These are phyloP conservation scores for Phoenix dactylifera DNA, from an alignment of 176 grass and related monocot genomes.

Conservation along the genomic window DNA sequence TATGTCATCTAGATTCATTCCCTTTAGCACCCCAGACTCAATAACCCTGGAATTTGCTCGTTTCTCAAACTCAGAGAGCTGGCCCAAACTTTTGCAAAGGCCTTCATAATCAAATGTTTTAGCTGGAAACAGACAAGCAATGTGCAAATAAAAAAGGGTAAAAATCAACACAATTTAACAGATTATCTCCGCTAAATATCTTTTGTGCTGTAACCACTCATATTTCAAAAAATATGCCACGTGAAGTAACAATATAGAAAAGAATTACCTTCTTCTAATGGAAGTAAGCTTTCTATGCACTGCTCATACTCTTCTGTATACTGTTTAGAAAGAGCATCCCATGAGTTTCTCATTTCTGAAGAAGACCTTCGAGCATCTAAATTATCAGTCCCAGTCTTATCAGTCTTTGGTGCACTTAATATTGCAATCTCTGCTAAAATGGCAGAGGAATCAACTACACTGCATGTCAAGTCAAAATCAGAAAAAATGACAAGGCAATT, in stretches of 20 bases:
- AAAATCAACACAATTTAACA: no score
- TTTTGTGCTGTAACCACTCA: no score
- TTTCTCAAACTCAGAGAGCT: slow-evolving; percentile 84
- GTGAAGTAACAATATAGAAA: no score
- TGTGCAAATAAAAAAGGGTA: not conserved
- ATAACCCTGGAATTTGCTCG: slow-evolving; percentile 81
- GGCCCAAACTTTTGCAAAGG: slow-evolving; percentile 54
- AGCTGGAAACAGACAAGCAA: slow-evolving; percentile 31
- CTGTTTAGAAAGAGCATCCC: slow-evolving; percentile 65
- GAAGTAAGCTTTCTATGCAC: slow-evolving; percentile 76
- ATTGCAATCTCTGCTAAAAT: slow-evolving; percentile 89
- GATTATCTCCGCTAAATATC: no score
- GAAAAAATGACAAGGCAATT: slow-evolving; percentile 66
- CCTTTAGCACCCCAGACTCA: slow-evolving; percentile 70
- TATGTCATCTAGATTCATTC: slow-evolving; percentile 87
- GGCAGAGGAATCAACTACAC: slow-evolving; percentile 80
- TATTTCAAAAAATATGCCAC: no score
- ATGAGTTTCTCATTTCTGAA: slow-evolving; percentile 56
- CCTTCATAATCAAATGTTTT: slow-evolving; percentile 56
- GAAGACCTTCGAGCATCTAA: slow-evolving; percentile 30
- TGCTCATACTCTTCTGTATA: slow-evolving; percentile 77
- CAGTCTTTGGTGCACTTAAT: slow-evolving; percentile 59
- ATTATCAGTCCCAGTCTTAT: slow-evolving; percentile 45
- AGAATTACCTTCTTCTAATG: slow-evolving; percentile 53
- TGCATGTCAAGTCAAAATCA: slow-evolving; percentile 99